Conservation (phyloP, 1,284 basidiomycete genomes). For the Vanrija sp. region DNA sequence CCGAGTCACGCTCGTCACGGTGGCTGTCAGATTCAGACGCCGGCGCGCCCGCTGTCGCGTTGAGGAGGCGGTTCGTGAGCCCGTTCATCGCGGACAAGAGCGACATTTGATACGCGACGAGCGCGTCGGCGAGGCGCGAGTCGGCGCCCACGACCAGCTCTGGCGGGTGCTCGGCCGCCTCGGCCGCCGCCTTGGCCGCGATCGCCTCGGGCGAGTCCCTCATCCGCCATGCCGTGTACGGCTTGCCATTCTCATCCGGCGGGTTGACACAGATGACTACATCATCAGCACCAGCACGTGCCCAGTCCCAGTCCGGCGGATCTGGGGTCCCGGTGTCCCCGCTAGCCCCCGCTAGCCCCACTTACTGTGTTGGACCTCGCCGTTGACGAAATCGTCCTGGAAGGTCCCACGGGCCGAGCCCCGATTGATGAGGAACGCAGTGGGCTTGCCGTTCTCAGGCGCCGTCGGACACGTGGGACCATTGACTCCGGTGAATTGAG, state of each 20-base stretch:
- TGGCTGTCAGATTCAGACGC: background rate
- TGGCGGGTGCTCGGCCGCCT: slow-evolving; percentile 12
- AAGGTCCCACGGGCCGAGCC: slow-evolving; percentile 43
- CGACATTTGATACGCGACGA: slow-evolving; percentile 46
- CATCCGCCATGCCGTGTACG: slow-evolving; percentile 45
- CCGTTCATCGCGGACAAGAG: slow-evolving; percentile 37
- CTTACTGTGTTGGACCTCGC: slow-evolving; percentile 51
- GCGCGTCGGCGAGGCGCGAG: slow-evolving; percentile 40
- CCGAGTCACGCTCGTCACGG: background rate
- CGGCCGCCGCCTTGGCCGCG: slow-evolving; percentile 21
- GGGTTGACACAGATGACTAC: slow-evolving; percentile 49
- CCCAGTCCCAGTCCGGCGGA: too few relatives aligned
- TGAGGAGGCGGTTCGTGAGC: slow-evolving; percentile 15
- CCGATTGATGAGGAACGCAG: slow-evolving; percentile 45
- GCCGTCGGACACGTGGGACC: slow-evolving; percentile 44
- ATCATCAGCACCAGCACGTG: background rate
- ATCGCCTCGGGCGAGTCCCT: slow-evolving; percentile 43
- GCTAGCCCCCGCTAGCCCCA: slow-evolving; percentile 3
- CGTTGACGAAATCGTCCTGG: slow-evolving; percentile 49
- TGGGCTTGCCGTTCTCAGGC: slow-evolving; percentile 45
- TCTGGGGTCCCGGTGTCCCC: too few relatives aligned
- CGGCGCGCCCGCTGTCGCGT: background rate
- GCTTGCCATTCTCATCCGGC: slow-evolving; percentile 30
- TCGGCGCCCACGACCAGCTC: slow-evolving; percentile 21
- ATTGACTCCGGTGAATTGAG: slow-evolving; percentile 39